Evolutionary conservation across 176 grass and related monocot genomes (phyloP).

Genomic region (Rhynchospora breviuscula): DNA sequence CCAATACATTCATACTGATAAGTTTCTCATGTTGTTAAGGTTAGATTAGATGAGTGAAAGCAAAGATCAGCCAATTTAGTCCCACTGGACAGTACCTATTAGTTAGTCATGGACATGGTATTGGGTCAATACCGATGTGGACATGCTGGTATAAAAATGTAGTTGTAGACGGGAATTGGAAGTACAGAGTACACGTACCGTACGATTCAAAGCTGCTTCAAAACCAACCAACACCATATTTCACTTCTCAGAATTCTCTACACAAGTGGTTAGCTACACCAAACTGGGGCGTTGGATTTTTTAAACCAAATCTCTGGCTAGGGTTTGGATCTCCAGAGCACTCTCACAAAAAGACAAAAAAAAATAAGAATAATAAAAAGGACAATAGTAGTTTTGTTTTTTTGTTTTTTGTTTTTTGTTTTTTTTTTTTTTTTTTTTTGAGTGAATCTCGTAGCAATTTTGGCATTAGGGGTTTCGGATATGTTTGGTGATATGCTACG

Average conservation of each 20-base stretch:
- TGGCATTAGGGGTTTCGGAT: no score
- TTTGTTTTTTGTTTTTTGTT: no score
- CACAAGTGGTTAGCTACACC: background rate
- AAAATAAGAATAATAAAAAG: no score
- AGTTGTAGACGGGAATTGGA: background rate
- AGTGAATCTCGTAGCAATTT: no score
- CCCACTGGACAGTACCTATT: background rate
- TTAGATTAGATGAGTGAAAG: background rate
- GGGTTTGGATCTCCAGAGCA: no score
- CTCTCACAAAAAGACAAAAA: no score
- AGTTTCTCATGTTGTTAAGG: background rate
- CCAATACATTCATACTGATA: background rate
- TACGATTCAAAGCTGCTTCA: constrained; percentile 3
- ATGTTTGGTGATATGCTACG: no score
- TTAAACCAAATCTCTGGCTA: no score
- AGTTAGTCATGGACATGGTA: background rate
- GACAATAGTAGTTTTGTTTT: no score
- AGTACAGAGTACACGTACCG: background rate
- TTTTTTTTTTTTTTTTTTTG: no score
- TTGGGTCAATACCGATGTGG: background rate
- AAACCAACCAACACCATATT: background rate
- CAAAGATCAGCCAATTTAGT: background rate
- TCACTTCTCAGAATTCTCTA: background rate
- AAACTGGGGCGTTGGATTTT: no score
- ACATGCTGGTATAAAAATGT: background rate